Evolutionary conservation across 2,329 filamentous ascomycete genomes (phyloP).

Genomic region (Mycosphaerella sp.): DNA sequence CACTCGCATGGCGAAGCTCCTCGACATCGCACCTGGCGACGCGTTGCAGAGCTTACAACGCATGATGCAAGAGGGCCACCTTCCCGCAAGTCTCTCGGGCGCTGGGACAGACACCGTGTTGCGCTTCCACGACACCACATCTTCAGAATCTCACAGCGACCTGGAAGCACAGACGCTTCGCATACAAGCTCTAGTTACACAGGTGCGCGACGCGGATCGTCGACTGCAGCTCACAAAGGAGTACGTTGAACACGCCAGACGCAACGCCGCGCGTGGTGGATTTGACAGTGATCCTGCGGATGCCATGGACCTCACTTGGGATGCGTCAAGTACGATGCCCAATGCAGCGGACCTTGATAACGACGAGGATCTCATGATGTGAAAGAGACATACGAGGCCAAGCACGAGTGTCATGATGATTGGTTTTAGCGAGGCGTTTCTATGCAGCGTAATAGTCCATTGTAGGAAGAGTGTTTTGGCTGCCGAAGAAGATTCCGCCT

Average conservation of each 20-base stretch:
- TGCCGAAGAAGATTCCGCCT: background rate
- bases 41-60: constrained; percentile 49
- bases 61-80: constrained; percentile 46
- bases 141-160: constrained; percentile 23
- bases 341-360: constrained; percentile 20
- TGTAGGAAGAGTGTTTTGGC: background rate
- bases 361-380: constrained; percentile 32
- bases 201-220: constrained; percentile 50
- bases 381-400: background rate
- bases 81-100: constrained; percentile 48
- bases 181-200: constrained; percentile 46
- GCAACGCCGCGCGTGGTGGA: constrained; percentile 38
- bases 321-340: constrained; percentile 18
- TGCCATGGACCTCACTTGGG: constrained; percentile 34
- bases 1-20: constrained; percentile 45
- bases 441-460: background rate
- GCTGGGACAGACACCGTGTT: constrained; percentile 40
- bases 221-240: constrained; percentile 53
- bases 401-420: constrained; percentile 8
- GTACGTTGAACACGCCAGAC: constrained; percentile 49
- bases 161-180: constrained; percentile 46
- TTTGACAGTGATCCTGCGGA: constrained; percentile 32
- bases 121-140: constrained; percentile 42
- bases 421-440: constrained; percentile 8
- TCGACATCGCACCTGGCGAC: constrained; percentile 46